Percentiles rank a stretch among this genome's conserved stretches.
phyloP scores from a whole-genome alignment of 2,329 filamentous ascomycete species.

The Aspergillus sp. region DNA sequence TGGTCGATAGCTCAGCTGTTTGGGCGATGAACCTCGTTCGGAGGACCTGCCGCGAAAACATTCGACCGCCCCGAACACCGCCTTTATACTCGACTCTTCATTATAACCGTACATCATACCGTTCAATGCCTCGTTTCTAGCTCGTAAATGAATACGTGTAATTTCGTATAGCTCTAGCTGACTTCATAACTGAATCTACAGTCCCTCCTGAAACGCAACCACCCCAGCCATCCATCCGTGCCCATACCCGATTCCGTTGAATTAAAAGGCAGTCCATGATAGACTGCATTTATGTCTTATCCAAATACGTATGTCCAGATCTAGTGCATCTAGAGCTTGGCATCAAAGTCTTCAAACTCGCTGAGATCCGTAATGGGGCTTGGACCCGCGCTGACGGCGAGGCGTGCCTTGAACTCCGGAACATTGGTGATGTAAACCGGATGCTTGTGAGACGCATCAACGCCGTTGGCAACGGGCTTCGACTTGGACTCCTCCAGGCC shows the following conservation, averaged over 20 bases:
- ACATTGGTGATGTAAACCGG: conserved; percentile 71
- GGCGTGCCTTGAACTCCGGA: conserved; percentile 72
- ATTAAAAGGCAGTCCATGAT: neutral
- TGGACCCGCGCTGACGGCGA: conserved; percentile 71
- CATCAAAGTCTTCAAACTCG: conserved; percentile 80
- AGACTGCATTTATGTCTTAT: neutral
- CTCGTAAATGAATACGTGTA: too few relatives aligned
- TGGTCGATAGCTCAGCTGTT: neutral
- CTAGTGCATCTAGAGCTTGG: conserved; percentile 65
- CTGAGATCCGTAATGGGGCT: conserved; percentile 71
- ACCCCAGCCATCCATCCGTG: neutral
- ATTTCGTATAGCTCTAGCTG: neutral
- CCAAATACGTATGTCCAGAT: neutral
- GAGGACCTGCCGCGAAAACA: conserved; percentile 22
- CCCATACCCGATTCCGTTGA: neutral
- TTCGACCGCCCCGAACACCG: conserved; percentile 25
- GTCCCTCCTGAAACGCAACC: neutral
- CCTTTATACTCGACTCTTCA: neutral
- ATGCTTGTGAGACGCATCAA: conserved; percentile 38
- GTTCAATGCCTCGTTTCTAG: too few relatives aligned
- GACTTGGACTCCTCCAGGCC: conserved; percentile 40
- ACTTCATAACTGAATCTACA: neutral
- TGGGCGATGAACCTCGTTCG: neutral
- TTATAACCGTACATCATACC: neutral
- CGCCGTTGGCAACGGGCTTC: conserved; percentile 22